Conservation (phyloP, 2,329 filamentous ascomycete species). For the Xylaria sp. region DNA sequence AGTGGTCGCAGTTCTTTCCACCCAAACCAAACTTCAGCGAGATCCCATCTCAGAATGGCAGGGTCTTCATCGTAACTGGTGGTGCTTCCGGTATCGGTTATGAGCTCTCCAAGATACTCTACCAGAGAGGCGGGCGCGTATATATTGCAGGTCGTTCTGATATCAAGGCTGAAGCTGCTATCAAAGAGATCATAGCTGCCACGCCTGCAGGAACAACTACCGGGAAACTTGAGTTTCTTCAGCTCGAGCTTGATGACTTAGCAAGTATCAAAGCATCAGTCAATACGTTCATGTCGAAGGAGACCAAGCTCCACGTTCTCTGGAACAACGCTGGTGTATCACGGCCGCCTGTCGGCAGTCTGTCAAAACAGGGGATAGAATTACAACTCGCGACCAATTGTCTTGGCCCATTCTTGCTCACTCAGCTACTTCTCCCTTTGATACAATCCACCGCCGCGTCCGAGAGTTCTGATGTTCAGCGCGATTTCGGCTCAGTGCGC, state of each 20-base stretch:
- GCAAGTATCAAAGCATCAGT: constrained; percentile 33
- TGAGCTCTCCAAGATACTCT: constrained; percentile 38
- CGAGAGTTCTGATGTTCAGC: background rate
- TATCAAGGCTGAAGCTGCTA: constrained; percentile 28
- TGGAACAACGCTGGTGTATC: constrained; percentile 47
- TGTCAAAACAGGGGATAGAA: constrained; percentile 52
- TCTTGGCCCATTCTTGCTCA: constrained; percentile 52
- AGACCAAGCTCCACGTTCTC: constrained; percentile 36
- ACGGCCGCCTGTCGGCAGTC: constrained; percentile 34
- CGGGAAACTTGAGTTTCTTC: constrained; percentile 34
- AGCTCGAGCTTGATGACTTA: constrained; percentile 40
- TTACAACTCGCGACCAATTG: constrained; percentile 52
- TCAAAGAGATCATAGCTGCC: constrained; percentile 25
- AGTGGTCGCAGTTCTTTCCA: constrained; percentile 40
- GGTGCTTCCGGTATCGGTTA: constrained; percentile 41
- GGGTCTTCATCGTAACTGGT: constrained; percentile 43
- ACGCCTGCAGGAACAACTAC: background rate
- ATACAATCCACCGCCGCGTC: constrained; percentile 44
- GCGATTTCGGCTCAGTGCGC: constrained; percentile 23
- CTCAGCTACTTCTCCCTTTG: constrained; percentile 49
- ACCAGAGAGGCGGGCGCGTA: constrained; percentile 24
- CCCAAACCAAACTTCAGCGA: constrained; percentile 37
- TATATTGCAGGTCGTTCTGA: constrained; percentile 41
- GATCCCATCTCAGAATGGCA: constrained; percentile 34
- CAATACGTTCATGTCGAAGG: constrained; percentile 27